These are phyloP conservation scores for Rhodotorula sp. DNA, from an alignment of 1,284 basidiomycete genomes.

Conservation along the genomic window DNA sequence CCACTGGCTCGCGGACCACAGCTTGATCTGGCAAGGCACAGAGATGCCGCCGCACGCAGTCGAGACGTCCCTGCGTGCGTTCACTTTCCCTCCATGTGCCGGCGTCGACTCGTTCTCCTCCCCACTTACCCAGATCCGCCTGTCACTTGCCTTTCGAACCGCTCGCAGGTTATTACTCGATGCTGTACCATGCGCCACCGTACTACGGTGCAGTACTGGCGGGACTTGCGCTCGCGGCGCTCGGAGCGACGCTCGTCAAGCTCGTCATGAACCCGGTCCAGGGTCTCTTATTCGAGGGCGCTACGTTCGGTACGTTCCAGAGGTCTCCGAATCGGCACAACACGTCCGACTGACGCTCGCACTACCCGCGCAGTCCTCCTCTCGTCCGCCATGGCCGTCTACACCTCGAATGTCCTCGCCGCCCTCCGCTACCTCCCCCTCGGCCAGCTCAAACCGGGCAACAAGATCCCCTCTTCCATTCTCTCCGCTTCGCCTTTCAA, in stretches of 20 bases:
- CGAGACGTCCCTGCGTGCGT: conserved; percentile 10
- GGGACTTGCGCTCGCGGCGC: conserved; percentile 6
- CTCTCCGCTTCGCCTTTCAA: not conserved
- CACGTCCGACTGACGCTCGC: not conserved
- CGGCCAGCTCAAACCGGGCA: not conserved
- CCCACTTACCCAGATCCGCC: not conserved
- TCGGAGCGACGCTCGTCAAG: conserved; percentile 9
- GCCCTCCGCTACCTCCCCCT: conserved; percentile 39
- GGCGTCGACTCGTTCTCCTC: not conserved
- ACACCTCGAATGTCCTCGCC: conserved; percentile 35
- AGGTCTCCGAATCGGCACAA: no score
- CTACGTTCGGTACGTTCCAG: conserved; percentile 16
- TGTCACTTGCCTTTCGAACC: not conserved
- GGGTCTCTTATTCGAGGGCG: conserved; percentile 36
- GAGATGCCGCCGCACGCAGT: not conserved
- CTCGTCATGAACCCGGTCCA: conserved; percentile 21
- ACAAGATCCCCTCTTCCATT: not conserved
- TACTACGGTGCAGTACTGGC: conserved; percentile 21
- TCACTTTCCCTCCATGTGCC: no score
- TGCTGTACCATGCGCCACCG: conserved; percentile 19
- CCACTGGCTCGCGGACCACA: conserved; percentile 26
- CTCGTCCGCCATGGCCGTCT: conserved; percentile 24
- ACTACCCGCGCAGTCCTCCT: conserved; percentile 18
- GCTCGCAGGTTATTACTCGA: conserved; percentile 25
- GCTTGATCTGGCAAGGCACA: conserved; percentile 29